Conservation (phyloP, 192 early-diverging fungal species). For the Coemansia sp. region DNA sequence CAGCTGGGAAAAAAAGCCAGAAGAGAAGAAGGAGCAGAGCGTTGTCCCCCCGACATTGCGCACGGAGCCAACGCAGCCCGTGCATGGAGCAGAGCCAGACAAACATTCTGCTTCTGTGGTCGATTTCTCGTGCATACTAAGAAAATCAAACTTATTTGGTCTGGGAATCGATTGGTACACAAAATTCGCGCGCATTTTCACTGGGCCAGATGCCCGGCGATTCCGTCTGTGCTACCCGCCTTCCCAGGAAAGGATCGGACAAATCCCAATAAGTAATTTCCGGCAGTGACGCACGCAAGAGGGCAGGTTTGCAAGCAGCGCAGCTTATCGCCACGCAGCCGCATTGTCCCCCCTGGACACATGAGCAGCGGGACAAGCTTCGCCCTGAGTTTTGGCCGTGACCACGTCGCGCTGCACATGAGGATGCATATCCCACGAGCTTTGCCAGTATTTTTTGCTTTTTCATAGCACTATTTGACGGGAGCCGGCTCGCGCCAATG, state of each 20-base stretch:
- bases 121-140: no score
- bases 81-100: background rate
- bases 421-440: background rate
- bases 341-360: slow-evolving; percentile 1
- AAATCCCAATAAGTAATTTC: background rate
- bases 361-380: background rate
- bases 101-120: background rate
- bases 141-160: no score
- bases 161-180: slow-evolving; percentile 29
- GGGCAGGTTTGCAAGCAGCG: no score
- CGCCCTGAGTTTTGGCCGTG: background rate
- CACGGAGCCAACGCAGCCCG: background rate
- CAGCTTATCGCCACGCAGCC: background rate
- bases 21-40: background rate
- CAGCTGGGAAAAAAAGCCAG: background rate
- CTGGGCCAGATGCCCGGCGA: slow-evolving; percentile 1
- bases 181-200: slow-evolving; percentile 37
- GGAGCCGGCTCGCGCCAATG: background rate
- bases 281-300: background rate
- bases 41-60: background rate
- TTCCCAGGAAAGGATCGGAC: background rate
- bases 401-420: background rate
- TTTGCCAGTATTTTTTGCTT: background rate
- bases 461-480: background rate
- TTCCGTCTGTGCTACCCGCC: background rate